Percentiles rank a stretch among this genome's conserved stretches.
These are phyloP conservation scores for Trichoderma lentiforme DNA, from an alignment of 2,329 filamentous ascomycete genomes.

Conservation along the genomic window DNA sequence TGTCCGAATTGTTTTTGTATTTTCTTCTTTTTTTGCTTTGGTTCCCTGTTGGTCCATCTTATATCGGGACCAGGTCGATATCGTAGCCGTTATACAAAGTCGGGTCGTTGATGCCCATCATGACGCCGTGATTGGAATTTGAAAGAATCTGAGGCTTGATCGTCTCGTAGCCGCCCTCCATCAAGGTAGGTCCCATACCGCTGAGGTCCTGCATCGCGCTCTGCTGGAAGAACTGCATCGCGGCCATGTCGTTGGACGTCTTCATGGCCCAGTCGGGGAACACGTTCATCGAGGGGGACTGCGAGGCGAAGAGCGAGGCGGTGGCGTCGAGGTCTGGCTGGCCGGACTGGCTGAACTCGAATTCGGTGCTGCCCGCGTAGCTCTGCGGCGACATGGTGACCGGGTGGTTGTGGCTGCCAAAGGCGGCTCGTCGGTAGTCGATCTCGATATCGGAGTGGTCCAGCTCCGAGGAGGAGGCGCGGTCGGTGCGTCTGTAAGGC, in stretches of 20 bases:
- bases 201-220: conserved; percentile 41
- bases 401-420: conserved; percentile 36
- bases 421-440: conserved; percentile 50
- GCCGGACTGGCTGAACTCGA: conserved; percentile 36
- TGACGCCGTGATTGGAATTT: conserved; percentile 48
- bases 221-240: conserved; percentile 43
- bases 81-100: conserved; percentile 57
- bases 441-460: conserved; percentile 55
- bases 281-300: conserved; percentile 34
- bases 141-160: conserved; percentile 55
- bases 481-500: conserved; percentile 36
- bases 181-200: conserved; percentile 48
- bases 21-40: neutral
- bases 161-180: conserved; percentile 51
- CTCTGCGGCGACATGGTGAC: conserved; percentile 54
- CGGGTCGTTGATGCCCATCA: conserved; percentile 56
- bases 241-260: conserved; percentile 27
- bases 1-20: neutral
- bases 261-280: conserved; percentile 33
- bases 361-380: conserved; percentile 40
- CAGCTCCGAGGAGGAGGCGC: conserved; percentile 53
- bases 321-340: conserved; percentile 32
- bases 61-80: conserved; percentile 42
- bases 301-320: conserved; percentile 33
- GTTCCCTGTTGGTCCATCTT: conserved; percentile 14